Evolutionary conservation across 805 yeast genomes (phyloP).

Genomic region (Blastobotrys chiropterorum): DNA sequence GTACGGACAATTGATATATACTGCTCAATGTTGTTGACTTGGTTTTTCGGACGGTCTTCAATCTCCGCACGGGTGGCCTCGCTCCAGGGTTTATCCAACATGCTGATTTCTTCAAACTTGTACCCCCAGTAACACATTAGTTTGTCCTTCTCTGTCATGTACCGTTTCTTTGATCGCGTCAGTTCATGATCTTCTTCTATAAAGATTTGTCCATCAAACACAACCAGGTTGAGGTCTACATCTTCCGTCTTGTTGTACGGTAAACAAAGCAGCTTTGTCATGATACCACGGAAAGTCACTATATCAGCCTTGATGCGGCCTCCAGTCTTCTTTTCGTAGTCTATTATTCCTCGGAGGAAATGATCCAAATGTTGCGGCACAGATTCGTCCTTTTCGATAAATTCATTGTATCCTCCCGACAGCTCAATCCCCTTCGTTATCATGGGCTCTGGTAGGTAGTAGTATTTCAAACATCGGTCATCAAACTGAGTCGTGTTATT

Average conservation of each 20-base stretch:
- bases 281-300: conserved; percentile 78
- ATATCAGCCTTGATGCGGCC: conserved; percentile 55
- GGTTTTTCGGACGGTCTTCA: conserved; percentile 54
- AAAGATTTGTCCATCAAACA: conserved; percentile 54
- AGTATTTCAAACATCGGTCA: conserved; percentile 57
- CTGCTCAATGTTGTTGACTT: conserved; percentile 69
- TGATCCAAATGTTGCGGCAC: conserved; percentile 46
- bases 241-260: conserved; percentile 55
- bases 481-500: conserved; percentile 38
- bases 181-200: conserved; percentile 34
- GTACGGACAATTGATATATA: conserved; percentile 76
- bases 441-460: conserved; percentile 74
- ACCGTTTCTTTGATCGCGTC: conserved; percentile 16
- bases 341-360: conserved; percentile 48
- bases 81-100: conserved; percentile 72
- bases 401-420: conserved; percentile 55
- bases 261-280: conserved; percentile 65
- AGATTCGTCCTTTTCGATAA: conserved; percentile 47
- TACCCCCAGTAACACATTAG: conserved; percentile 44
- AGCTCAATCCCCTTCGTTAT: conserved; percentile 56
- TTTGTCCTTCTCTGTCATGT: conserved; percentile 21
- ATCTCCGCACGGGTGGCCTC: conserved; percentile 57
- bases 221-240: conserved; percentile 55
- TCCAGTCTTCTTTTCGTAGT: conserved; percentile 46
- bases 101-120: conserved; percentile 77